Base-by-base conservation (phyloP, 306 rosid genomes). In the Macrotyloma uniflorum region DNA sequence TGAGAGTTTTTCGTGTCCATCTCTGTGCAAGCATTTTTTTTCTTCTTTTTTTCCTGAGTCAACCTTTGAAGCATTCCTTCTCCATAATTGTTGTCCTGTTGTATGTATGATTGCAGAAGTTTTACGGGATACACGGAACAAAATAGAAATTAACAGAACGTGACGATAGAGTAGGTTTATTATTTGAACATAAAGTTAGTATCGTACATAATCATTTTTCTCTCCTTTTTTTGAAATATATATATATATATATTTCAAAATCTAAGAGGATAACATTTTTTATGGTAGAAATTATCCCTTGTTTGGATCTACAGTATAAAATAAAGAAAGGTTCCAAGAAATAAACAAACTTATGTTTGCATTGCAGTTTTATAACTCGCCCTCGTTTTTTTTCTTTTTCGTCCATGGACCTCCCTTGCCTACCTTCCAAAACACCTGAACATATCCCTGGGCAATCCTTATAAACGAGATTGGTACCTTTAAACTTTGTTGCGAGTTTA, bases 101-200 rank as follows among this genome's bases (percentile, higher is more conserved):
- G 59, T 59, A 75, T 69, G 49, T 70, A 59, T 47, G 15, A 22
- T 68, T 53, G 46, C 55, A 53, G 23, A 47, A 51, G 19, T n/a
- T 66, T 18, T 8, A n/a, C 3, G 4, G 55, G 70, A 38, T 51
- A 18, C 16, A 40, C 15, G 2, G 28, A 38, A 66, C n/a, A 51
- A 67, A n/a, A 67, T 30, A 36, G 33, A 77, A 59, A 36, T 13
- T 24, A 42, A 13, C 5, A 24, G 47, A 77, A 53, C 46, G 23
- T 10, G 45, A 76, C 46, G 14, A 26, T 5, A 49, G 16, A 55
- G 23, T 4, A 10, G 33, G 30, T 55, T 23, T 55, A 55, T 24
- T 26, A 26, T 26, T 24, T 5, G 4, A 58, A 58, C 36, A 58
- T 24, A 26, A 26, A 13, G 65, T 13, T 12, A n/a, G 24, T 55